Evolutionary conservation across 2,329 filamentous ascomycete species (phyloP).

Genomic region (Thyridium curvatum): DNA sequence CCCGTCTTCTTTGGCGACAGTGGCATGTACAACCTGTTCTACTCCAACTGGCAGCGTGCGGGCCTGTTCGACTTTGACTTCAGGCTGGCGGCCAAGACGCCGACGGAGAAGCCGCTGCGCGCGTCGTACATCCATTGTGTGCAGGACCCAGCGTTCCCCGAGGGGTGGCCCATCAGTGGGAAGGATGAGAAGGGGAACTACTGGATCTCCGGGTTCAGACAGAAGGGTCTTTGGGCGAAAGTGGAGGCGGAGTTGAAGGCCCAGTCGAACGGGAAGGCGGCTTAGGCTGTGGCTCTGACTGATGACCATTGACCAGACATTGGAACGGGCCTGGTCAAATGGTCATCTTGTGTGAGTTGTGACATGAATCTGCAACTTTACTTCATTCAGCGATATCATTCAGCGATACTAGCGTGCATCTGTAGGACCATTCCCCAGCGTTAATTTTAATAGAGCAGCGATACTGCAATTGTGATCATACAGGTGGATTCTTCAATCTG

Average conservation of each 20-base stretch:
- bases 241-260: conserved; percentile 7
- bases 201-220: conserved; percentile 17
- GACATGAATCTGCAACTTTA: too few relatives aligned
- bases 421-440: too few relatives aligned
- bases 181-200: conserved; percentile 21
- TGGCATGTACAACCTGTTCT: conserved; percentile 21
- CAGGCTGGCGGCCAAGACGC: conserved; percentile 10
- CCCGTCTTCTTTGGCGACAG: conserved; percentile 21
- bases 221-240: conserved; percentile 15
- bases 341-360: too few relatives aligned
- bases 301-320: too few relatives aligned
- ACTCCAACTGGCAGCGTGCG: conserved; percentile 5
- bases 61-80: conserved; percentile 15
- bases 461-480: too few relatives aligned
- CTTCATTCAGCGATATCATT: too few relatives aligned
- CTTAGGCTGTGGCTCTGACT: too few relatives aligned
- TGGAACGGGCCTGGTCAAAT: too few relatives aligned
- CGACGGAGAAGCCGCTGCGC: conserved; percentile 4
- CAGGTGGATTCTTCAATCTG: too few relatives aligned
- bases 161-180: conserved; percentile 19
- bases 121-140: conserved; percentile 17
- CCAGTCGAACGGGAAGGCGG: too few relatives aligned
- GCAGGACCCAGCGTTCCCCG: conserved; percentile 14
- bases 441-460: too few relatives aligned
- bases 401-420: too few relatives aligned